A percentile compares a stretch with the other conserved stretches of the same genome.
Conservation (phyloP, 129 eudicot genomes). For the Solidago caesia region DNA sequence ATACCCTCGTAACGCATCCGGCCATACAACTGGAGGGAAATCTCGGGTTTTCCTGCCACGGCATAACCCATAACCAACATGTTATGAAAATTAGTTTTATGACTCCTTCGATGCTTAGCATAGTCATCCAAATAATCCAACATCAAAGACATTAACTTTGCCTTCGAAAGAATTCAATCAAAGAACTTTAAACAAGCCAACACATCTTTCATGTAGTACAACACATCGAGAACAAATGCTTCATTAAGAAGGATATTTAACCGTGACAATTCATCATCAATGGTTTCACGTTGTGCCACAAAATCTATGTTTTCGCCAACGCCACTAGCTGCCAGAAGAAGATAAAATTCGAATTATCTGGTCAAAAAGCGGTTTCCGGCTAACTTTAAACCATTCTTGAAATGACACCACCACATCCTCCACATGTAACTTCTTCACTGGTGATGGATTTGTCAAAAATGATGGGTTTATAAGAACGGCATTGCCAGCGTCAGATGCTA, state of each 20-base stretch:
- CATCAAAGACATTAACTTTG: slow-evolving; percentile 54
- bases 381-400: slow-evolving; percentile 61
- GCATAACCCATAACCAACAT: slow-evolving; percentile 83
- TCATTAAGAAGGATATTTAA: slow-evolving; percentile 50
- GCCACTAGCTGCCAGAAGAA: slow-evolving; percentile 15
- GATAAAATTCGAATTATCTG: slow-evolving; percentile 47
- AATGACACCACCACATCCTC: slow-evolving; percentile 51
- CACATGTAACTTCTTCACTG: slow-evolving; percentile 12
- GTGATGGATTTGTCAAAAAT: background rate
- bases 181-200: slow-evolving; percentile 71
- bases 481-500: slow-evolving; percentile 19
- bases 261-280: slow-evolving; percentile 40
- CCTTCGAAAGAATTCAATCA: slow-evolving; percentile 68
- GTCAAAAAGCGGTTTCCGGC: slow-evolving; percentile 45
- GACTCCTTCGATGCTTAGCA: slow-evolving; percentile 18
- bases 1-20: slow-evolving; percentile 73
- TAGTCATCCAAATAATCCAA: slow-evolving; percentile 47
- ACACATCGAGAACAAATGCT: slow-evolving; percentile 57
- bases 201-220: slow-evolving; percentile 56
- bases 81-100: slow-evolving; percentile 41
- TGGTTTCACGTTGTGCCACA: slow-evolving; percentile 10
- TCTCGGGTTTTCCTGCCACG: slow-evolving; percentile 67
- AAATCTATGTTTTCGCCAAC: slow-evolving; percentile 17
- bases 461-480: slow-evolving; percentile 14
- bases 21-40: slow-evolving; percentile 68